Evolutionary conservation across 345 rosid genomes (phyloP).

Genomic region (Brassica rapa): DNA sequence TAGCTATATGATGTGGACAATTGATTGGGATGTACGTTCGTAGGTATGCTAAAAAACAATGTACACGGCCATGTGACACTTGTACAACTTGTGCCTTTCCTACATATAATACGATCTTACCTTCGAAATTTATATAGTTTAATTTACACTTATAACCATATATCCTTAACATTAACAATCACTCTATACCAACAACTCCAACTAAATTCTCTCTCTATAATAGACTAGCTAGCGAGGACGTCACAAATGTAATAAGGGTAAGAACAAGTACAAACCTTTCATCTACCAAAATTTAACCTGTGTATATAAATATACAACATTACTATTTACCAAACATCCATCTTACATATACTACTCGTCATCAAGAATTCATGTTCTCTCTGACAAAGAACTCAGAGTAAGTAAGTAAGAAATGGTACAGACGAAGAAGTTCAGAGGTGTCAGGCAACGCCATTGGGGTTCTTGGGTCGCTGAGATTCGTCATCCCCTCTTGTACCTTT

Average conservation of each 20-base stretch:
- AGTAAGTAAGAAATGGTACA: constrained; percentile 63
- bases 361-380: constrained; percentile 29
- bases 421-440: constrained; percentile 87
- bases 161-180: constrained; percentile 17
- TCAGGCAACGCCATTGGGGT: constrained; percentile 94
- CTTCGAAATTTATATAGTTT: neutral
- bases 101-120: constrained; percentile 13
- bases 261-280: constrained; percentile 28
- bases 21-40: constrained; percentile 28
- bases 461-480: constrained; percentile 92
- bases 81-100: constrained; percentile 34
- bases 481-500: constrained; percentile 70
- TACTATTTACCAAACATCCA: constrained; percentile 40
- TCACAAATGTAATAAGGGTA: constrained; percentile 32
- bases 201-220: constrained; percentile 15
- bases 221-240: neutral
- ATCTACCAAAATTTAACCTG: constrained; percentile 33
- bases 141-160: constrained; percentile 3
- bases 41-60: constrained; percentile 28
- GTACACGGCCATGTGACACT: constrained; percentile 37
- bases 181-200: constrained; percentile 33
- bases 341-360: constrained; percentile 39
- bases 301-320: constrained; percentile 39
- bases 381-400: constrained; percentile 37
- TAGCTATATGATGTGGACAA: constrained; percentile 37